phyloP scores from a whole-genome alignment of 169 alveolate genomes.

The Besnoitia besnoiti region DNA sequence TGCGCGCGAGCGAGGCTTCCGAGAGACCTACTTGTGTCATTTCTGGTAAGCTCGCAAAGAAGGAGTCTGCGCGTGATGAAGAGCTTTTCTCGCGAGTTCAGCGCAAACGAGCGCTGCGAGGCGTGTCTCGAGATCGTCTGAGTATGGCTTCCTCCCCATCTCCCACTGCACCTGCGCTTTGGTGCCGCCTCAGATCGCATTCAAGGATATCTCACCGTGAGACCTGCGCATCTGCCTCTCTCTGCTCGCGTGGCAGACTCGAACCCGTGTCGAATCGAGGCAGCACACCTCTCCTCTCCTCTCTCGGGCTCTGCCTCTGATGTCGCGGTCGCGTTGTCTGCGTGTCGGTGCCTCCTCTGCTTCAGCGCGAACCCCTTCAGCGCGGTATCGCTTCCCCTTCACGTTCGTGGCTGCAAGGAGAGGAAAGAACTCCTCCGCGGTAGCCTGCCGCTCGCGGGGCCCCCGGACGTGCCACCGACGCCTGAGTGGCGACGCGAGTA shows the following conservation, averaged over 20 bases:
- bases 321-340: too few relatives aligned
- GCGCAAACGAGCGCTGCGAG: not conserved
- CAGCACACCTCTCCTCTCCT: too few relatives aligned
- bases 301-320: too few relatives aligned
- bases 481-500: slow-evolving; percentile 8
- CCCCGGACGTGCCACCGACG: slow-evolving; percentile 1
- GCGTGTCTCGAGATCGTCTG: too few relatives aligned
- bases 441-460: not conserved
- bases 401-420: not conserved
- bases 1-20: not conserved
- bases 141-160: too few relatives aligned
- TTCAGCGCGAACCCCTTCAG: slow-evolving; percentile 1
- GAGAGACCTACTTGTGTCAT: not conserved
- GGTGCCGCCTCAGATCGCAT: too few relatives aligned
- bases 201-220: too few relatives aligned
- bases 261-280: too few relatives aligned
- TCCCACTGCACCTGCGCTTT: too few relatives aligned
- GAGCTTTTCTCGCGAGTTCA: not conserved
- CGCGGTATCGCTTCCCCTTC: not conserved
- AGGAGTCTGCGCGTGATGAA: not conserved
- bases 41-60: slow-evolving; percentile 1
- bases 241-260: too few relatives aligned
- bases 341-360: not conserved
- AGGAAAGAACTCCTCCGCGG: not conserved
- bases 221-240: too few relatives aligned